Conservation (phyloP, 768 basidiomycete species). For the Tylopilus felleus region DNA sequence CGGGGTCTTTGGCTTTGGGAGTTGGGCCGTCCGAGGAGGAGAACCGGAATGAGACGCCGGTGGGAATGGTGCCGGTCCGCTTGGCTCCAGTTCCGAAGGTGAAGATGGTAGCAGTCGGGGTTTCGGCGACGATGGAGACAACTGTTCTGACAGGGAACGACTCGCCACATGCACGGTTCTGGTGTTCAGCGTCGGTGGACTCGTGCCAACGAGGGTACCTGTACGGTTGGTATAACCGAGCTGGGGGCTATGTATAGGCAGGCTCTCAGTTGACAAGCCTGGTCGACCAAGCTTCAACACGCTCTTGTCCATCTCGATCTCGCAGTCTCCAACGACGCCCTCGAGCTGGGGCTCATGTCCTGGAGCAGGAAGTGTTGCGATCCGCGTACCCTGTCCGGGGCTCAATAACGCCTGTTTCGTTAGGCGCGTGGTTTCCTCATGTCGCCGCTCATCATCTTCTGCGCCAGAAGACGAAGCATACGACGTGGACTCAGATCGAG, state of each 20-base stretch:
- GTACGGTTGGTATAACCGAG: not conserved
- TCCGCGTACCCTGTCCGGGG: constrained; percentile 23
- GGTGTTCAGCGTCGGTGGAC: constrained; percentile 4
- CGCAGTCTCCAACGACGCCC: not conserved
- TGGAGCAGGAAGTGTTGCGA: constrained; percentile 34
- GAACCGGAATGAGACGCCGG: constrained; percentile 14
- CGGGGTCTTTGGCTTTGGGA: constrained; percentile 39
- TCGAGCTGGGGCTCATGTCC: constrained; percentile 3
- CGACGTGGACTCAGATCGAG: constrained; percentile 20
- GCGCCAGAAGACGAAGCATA: constrained; percentile 14
- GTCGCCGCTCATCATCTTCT: constrained; percentile 23
- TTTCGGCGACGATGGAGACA: constrained; percentile 6
- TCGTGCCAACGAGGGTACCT: not conserved
- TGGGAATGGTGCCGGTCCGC: constrained; percentile 26
- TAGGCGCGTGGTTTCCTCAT: constrained; percentile 20
- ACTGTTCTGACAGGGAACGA: constrained; percentile 2
- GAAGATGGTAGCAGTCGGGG: constrained; percentile 4
- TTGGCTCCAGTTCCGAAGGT: constrained; percentile 20
- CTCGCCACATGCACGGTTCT: not conserved
- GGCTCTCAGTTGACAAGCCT: constrained; percentile 69
- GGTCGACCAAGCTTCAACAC: constrained; percentile 77
- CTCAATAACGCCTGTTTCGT: constrained; percentile 22
- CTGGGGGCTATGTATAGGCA: constrained; percentile 33
- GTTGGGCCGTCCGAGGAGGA: not conserved
- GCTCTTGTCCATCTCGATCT: constrained; percentile 61